Evolutionary conservation across 2,329 filamentous ascomycete species (phyloP).

Genomic region (Ilyonectria mors-panacis): DNA sequence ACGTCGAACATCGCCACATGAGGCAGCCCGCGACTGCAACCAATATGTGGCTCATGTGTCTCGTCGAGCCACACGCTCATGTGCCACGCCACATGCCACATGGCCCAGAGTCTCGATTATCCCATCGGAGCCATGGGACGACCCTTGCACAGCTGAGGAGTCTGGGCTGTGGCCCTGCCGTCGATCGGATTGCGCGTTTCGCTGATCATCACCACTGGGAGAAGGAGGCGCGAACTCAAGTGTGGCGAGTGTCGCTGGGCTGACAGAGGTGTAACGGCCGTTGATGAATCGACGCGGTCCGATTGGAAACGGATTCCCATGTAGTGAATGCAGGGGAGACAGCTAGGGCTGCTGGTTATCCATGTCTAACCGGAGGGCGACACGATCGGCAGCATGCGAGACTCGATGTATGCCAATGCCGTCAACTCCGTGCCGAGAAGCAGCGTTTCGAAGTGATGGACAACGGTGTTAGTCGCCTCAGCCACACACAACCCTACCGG

Average conservation of each 20-base stretch:
- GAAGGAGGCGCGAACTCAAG: constrained; percentile 40
- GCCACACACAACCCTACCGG: constrained; percentile 20
- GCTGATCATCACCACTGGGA: constrained; percentile 32
- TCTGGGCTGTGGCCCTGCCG: not conserved
- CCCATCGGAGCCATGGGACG: constrained; percentile 41
- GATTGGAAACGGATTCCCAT: not conserved
- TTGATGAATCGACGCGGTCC: not conserved
- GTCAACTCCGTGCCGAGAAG: constrained; percentile 35
- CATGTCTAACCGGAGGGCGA: not conserved
- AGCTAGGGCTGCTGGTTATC: not conserved
- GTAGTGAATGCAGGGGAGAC: not conserved
- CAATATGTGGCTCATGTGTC: constrained; percentile 40
- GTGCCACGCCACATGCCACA: constrained; percentile 37
- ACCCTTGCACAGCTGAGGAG: constrained; percentile 45
- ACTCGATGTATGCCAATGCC: constrained; percentile 24
- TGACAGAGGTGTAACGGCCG: constrained; percentile 32
- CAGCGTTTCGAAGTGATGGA: constrained; percentile 1
- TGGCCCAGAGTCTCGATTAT: constrained; percentile 26
- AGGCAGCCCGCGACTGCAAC: not conserved
- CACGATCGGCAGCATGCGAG: constrained; percentile 38
- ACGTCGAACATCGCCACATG: constrained; percentile 10
- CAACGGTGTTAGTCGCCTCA: constrained; percentile 7
- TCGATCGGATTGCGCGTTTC: constrained; percentile 24
- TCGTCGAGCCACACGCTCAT: constrained; percentile 9
- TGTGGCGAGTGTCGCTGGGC: constrained; percentile 44